A percentile compares a stretch with the other conserved stretches of the same genome.
Evolutionary conservation across 768 basidiomycete species (phyloP).

Genomic region (Russula earlei): DNA sequence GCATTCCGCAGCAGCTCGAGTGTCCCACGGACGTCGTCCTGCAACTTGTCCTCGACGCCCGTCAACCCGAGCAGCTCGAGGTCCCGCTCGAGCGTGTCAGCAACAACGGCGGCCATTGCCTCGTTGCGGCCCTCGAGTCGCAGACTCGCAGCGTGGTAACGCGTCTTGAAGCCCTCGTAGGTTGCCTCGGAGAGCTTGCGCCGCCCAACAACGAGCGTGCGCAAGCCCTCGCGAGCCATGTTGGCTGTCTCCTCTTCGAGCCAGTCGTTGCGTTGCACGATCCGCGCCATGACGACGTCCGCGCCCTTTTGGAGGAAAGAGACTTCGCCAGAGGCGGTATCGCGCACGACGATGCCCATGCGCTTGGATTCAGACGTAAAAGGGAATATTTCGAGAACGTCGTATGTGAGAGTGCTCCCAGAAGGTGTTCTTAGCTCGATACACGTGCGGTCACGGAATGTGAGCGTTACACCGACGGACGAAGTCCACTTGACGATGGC

Average conservation of each 20-base stretch:
- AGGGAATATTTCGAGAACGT: conserved; percentile 91
- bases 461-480: conserved; percentile 84
- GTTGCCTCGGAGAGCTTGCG: conserved; percentile 62
- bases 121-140: conserved; percentile 72
- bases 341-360: conserved; percentile 95
- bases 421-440: conserved; percentile 74
- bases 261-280: conserved; percentile 98
- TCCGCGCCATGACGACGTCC: conserved; percentile 93
- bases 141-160: conserved; percentile 72
- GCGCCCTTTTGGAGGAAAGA: conserved; percentile 95
- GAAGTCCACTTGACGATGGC: conserved; percentile 98
- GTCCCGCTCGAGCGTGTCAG: conserved; percentile 74
- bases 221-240: conserved; percentile 93
- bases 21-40: conserved; percentile 93
- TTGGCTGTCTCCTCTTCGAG: conserved; percentile 97
- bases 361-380: conserved; percentile 99
- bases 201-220: conserved; percentile 87
- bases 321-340: conserved; percentile 64
- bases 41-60: conserved; percentile 98
- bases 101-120: conserved; percentile 66
- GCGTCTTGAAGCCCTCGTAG: conserved; percentile 64
- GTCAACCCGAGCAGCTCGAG: conserved; percentile 89
- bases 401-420: conserved; percentile 57
- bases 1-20: conserved; percentile 90
- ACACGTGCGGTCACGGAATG: conserved; percentile 81